These are phyloP conservation scores for Anaeromyces robustus DNA, from an alignment of 192 early-diverging fungal species.

Conservation along the genomic window DNA sequence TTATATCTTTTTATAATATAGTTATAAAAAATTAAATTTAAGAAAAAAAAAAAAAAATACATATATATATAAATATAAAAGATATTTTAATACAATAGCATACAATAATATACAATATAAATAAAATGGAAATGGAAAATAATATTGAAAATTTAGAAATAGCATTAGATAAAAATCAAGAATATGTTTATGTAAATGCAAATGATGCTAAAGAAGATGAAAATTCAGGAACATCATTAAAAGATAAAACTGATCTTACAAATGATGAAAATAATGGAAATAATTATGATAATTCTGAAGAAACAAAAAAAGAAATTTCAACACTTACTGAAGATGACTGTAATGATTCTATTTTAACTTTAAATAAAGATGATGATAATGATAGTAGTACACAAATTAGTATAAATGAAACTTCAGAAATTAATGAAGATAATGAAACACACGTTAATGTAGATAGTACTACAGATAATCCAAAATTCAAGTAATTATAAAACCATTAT, in stretches of 20 bases:
- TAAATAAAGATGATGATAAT: not conserved
- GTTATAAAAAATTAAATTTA: too few relatives aligned
- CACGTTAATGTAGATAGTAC: not conserved
- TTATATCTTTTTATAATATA: too few relatives aligned
- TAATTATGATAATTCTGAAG: not conserved
- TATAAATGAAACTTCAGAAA: not conserved
- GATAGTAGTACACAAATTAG: not conserved
- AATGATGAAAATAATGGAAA: not conserved
- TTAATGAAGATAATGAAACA: not conserved
- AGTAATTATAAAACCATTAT: too few relatives aligned
- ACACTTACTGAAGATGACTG: not conserved
- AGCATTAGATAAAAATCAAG: not conserved
- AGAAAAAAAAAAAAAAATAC: too few relatives aligned
- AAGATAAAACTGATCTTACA: not conserved
- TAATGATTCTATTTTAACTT: not conserved
- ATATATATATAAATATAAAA: too few relatives aligned
- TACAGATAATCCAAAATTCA: not conserved
- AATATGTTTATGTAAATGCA: not conserved
- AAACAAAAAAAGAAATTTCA: not conserved
- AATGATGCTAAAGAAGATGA: not conserved
- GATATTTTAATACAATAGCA: too few relatives aligned
- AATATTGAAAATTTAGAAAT: not conserved
- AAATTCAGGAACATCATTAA: too few relatives aligned
- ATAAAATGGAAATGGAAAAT: not conserved
- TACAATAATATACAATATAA: too few relatives aligned